Evolutionary conservation across 139 green algal species (phyloP), one percentile per base, ranked within the genome.

Genomic region (Astrephomene gubernaculifera): DNA sequence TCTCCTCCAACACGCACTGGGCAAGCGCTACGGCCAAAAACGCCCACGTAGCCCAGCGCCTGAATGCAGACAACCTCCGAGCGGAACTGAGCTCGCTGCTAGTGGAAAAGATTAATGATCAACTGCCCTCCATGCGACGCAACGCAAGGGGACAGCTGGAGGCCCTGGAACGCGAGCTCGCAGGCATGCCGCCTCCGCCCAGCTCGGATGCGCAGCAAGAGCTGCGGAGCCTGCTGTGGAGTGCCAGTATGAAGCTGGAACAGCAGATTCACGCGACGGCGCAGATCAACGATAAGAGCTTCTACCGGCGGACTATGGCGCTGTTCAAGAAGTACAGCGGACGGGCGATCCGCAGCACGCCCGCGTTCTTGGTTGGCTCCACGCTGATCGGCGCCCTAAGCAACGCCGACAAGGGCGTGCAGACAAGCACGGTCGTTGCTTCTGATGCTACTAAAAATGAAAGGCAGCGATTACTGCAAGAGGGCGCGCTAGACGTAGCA

Each of bases 1-100:
- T 87, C 25, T 31, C 41, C 31, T 8, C 0, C 33, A 44, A 41
- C 57, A n/a, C 41, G 6, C 54, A 81, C 81, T 87, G 81, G 81
- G 17, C 29, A 2, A 5, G 5, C 21, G 76, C 60, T 2, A 4
- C 64, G 12, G 36, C 10, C 3, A 1, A 5, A 2, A 38, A 39
- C 29, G 24, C 64, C 2, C 6, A 4, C 27, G 35, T 76, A 4
- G 33, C 44, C 24, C 4, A n/a, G 9, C 81, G 81, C 8, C 81
- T 87, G 54, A 70, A 70, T 29, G 29, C 69, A 6, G 9, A 60
- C 0, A 39, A 54, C 33, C 81, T 87, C 49, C 69, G 81, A 12
- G 1, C 7, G 29, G 81, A 41, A 0, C 81, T 87, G 10, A 74
- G 53, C 29, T 53, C 21, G 25, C 49, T 73, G 53, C 53, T 87